Evolutionary conservation across 2,329 filamentous ascomycete species (phyloP).

Genomic region (Pseudogymnoascus sp.): DNA sequence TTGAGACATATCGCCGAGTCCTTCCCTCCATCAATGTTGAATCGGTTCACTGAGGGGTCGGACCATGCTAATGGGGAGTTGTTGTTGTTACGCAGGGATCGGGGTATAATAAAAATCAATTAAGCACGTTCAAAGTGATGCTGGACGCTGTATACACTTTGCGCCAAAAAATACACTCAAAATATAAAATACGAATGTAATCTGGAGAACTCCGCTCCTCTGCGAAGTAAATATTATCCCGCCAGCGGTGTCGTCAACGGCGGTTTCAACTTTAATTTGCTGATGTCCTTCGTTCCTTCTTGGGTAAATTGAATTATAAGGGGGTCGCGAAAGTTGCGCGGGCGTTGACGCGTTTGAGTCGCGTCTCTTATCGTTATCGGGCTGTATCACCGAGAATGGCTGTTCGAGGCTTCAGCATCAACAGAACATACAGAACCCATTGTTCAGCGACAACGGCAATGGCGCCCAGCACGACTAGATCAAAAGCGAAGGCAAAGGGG

Average conservation of each 20-base stretch:
- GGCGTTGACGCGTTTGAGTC: background rate
- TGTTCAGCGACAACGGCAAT: conserved; percentile 5
- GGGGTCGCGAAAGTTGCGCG: conserved; percentile 7
- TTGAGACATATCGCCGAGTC: conserved; percentile 21
- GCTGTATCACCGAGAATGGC: background rate
- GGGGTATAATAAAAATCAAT: conserved; percentile 7
- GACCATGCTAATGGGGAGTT: conserved; percentile 3
- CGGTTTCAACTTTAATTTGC: conserved; percentile 4
- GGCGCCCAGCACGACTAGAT: conserved; percentile 7
- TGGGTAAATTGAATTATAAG: conserved; percentile 5
- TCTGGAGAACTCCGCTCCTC: background rate
- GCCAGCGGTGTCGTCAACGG: background rate
- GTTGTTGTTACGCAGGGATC: conserved; percentile 2
- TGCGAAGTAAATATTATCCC: background rate
- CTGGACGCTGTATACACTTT: background rate
- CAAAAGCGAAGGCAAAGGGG: conserved; percentile 9
- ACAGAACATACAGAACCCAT: background rate
- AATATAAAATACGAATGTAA: background rate
- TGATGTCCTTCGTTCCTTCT: conserved; percentile 3
- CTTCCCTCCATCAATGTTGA: conserved; percentile 8
- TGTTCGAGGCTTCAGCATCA: conserved; percentile 5
- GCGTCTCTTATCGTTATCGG: conserved; percentile 8
- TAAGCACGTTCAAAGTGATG: conserved; percentile 1
- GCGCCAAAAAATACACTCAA: conserved; percentile 7
- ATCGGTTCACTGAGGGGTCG: background rate